Evolutionary conservation across 306 rosid species (phyloP).

Genomic region (Phaseolus lunatus): DNA sequence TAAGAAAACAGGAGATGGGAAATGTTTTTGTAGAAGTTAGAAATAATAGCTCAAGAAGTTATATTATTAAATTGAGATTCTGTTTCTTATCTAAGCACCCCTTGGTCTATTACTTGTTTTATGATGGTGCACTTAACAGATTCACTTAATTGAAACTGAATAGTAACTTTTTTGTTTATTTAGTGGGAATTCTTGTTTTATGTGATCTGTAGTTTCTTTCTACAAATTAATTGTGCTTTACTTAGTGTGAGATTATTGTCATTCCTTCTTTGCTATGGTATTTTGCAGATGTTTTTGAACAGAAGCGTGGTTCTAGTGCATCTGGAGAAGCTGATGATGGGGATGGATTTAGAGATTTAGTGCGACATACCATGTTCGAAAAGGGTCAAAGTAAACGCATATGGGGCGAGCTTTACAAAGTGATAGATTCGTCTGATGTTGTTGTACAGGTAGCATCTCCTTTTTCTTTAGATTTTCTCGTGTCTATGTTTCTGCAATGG

Average conservation of each 20-base stretch:
- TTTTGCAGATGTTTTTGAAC: conserved; percentile 68
- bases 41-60: neutral
- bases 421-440: conserved; percentile 97
- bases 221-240: neutral
- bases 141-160: neutral
- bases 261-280: neutral
- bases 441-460: conserved; percentile 83
- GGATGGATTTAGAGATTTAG: conserved; percentile 86
- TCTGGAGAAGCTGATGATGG: conserved; percentile 66
- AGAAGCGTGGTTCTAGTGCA: conserved; percentile 60
- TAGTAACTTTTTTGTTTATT: conserved; percentile 5
- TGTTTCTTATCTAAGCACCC: neutral
- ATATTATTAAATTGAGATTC: neutral
- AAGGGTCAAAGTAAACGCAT: conserved; percentile 99
- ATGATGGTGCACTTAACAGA: neutral
- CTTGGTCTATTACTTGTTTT: neutral
- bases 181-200: conserved; percentile 24
- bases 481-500: conserved; percentile 5
- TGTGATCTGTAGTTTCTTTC: conserved; percentile 5
- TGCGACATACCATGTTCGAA: conserved; percentile 93
- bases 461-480: conserved; percentile 3
- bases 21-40: neutral
- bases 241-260: conserved; percentile 8
- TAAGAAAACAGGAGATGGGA: neutral
- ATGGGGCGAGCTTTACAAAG: conserved; percentile 99